Conservation (phyloP, 2,329 filamentous ascomycete genomes). For the Pleochaeta shiraiana region DNA sequence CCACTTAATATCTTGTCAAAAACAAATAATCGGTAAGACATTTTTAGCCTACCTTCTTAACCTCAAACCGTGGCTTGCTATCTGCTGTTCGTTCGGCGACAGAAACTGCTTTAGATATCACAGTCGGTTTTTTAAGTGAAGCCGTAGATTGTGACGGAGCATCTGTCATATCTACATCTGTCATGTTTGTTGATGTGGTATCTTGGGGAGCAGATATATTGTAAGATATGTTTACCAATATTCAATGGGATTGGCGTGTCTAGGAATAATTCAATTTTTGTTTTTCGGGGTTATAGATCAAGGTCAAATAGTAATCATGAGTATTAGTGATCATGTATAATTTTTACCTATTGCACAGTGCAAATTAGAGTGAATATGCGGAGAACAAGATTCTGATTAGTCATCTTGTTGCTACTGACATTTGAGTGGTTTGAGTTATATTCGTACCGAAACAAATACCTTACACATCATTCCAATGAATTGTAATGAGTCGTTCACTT, state of each 20-base stretch:
- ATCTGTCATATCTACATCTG: conserved; percentile 94
- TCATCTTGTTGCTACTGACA: too few species aligned
- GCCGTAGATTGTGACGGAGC: conserved; percentile 34
- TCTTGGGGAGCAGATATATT: not conserved
- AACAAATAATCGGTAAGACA: not conserved
- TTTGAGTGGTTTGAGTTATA: too few species aligned
- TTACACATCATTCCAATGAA: too few species aligned
- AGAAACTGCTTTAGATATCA: conserved; percentile 25
- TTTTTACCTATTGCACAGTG: too few species aligned
- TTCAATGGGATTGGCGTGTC: not conserved
- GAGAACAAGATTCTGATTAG: too few species aligned
- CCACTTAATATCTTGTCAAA: conserved; percentile 38
- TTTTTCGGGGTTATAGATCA: not conserved
- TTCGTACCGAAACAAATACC: too few species aligned
- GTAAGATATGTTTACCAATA: not conserved
- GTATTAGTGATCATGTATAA: not conserved
- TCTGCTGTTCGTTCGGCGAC: conserved; percentile 31
- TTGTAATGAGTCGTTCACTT: too few species aligned
- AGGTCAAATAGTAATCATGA: not conserved
- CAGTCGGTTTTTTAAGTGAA: conserved; percentile 30
- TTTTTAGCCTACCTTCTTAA: conserved; percentile 64
- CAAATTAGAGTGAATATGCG: too few species aligned
- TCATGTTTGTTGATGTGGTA: conserved; percentile 34
- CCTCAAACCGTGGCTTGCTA: conserved; percentile 88
- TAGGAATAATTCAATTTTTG: not conserved